A percentile compares a stretch with the other conserved stretches of the same genome.
These are phyloP conservation scores for Pyrenophora graminea DNA, from an alignment of 2,329 filamentous ascomycete genomes.

Conservation along the genomic window DNA sequence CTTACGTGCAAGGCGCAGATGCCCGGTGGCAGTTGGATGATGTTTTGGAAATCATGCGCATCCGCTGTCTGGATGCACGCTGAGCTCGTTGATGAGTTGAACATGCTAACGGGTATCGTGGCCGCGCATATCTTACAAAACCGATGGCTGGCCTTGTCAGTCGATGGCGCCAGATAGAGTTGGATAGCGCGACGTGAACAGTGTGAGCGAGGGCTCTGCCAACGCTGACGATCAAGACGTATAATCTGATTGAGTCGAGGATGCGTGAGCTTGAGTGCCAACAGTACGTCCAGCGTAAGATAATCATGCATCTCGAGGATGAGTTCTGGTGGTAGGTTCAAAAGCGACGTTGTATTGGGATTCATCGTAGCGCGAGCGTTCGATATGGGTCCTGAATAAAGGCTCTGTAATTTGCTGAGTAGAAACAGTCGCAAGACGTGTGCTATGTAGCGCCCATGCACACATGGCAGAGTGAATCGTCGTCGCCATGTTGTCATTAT, in stretches of 20 bases:
- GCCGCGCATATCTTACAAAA: constrained; percentile 42
- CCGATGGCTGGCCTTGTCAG: constrained; percentile 14
- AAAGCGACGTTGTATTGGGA: constrained; percentile 13
- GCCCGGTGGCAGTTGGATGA: constrained; percentile 35
- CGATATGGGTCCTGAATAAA: not conserved
- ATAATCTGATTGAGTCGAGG: constrained; percentile 36
- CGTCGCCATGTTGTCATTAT: no score
- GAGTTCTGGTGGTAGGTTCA: constrained; percentile 48
- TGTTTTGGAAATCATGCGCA: constrained; percentile 15
- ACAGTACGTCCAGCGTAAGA: constrained; percentile 43
- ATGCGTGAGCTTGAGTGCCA: constrained; percentile 47
- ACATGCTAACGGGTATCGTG: constrained; percentile 33
- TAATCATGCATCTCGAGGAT: constrained; percentile 44
- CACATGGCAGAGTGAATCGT: no score
- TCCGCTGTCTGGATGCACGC: constrained; percentile 24
- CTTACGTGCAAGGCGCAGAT: constrained; percentile 45
- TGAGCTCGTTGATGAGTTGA: constrained; percentile 38
- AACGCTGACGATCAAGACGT: constrained; percentile 19
- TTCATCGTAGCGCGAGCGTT: constrained; percentile 9
- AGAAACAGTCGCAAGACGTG: not conserved
- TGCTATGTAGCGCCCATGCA: not conserved
- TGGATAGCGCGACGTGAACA: constrained; percentile 40
- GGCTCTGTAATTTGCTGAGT: not conserved
- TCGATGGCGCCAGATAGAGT: constrained; percentile 26
- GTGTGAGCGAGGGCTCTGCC: constrained; percentile 18